Evolutionary conservation across 1,284 basidiomycete genomes (phyloP).

Genomic region (Ceratobasidium sp.): DNA sequence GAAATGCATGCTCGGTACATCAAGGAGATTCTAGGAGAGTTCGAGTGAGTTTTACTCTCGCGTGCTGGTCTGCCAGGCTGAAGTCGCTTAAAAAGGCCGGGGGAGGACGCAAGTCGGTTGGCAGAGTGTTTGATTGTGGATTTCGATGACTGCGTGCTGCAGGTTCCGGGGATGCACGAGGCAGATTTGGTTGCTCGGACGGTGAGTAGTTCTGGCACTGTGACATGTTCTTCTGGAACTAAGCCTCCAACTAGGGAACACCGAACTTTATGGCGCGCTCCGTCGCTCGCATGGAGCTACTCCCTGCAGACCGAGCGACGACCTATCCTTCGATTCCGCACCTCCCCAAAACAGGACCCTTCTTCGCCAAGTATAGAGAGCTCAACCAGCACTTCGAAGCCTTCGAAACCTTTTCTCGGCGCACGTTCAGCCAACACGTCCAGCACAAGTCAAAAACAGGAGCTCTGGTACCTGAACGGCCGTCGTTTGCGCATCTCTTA

Average conservation of each 20-base stretch:
- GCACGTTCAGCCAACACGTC: too few species aligned
- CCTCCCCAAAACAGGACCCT: background rate
- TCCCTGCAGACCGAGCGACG: background rate
- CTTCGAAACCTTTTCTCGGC: too few species aligned
- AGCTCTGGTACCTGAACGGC: too few species aligned
- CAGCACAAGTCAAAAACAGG: background rate
- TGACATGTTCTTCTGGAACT: background rate
- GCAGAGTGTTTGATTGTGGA: conserved; percentile 4
- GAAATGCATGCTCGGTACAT: conserved; percentile 2
- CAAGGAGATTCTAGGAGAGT: conserved; percentile 1
- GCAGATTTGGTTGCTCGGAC: background rate
- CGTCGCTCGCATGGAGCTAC: background rate
- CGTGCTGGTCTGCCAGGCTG: background rate
- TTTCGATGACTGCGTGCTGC: background rate
- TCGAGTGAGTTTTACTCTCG: background rate
- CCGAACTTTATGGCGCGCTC: conserved; percentile 2
- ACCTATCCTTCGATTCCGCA: background rate
- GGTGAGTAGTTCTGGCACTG: background rate
- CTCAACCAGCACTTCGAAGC: too few species aligned
- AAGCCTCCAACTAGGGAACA: too few species aligned
- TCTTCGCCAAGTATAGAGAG: too few species aligned
- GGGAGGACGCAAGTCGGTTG: background rate
- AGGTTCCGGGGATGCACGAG: background rate
- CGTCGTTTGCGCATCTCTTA: too few species aligned
- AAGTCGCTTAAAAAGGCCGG: background rate